Conservation (phyloP, 257 asterid species). For the Nicotiana sylvestris region DNA sequence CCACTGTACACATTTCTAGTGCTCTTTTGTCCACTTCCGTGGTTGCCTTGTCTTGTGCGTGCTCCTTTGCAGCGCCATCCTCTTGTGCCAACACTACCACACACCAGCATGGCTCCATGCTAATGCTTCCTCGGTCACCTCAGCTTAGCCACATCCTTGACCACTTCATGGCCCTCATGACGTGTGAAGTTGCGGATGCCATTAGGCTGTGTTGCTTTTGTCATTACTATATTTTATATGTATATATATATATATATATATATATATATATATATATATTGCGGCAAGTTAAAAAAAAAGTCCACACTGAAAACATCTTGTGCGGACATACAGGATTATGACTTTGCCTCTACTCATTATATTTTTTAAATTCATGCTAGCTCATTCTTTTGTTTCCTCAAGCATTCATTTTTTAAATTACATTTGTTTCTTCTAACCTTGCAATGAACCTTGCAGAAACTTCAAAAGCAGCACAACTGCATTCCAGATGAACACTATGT, state of each 20-base stretch:
- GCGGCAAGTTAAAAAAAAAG: too few relatives aligned
- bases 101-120: neutral
- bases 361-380: neutral
- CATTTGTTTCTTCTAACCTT: slow-evolving; percentile 16
- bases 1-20: neutral
- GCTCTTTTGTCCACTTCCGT: neutral
- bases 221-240: too few relatives aligned
- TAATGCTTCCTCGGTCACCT: neutral
- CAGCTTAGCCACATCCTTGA: neutral
- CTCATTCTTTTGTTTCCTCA: neutral
- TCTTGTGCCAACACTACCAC: neutral
- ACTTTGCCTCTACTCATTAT: neutral
- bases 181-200: neutral
- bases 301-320: neutral
- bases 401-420: neutral
- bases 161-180: neutral
- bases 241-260: too few relatives aligned
- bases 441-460: slow-evolving; percentile 59
- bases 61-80: neutral
- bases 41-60: neutral
- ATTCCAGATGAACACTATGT: slow-evolving; percentile 99
- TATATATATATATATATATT: too few relatives aligned
- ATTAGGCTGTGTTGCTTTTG: neutral
- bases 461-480: slow-evolving; percentile 92
- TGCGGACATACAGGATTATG: neutral